These are phyloP conservation scores for Taphrina communis DNA, from an alignment of 1,139 yeast species.

Conservation along the genomic window DNA sequence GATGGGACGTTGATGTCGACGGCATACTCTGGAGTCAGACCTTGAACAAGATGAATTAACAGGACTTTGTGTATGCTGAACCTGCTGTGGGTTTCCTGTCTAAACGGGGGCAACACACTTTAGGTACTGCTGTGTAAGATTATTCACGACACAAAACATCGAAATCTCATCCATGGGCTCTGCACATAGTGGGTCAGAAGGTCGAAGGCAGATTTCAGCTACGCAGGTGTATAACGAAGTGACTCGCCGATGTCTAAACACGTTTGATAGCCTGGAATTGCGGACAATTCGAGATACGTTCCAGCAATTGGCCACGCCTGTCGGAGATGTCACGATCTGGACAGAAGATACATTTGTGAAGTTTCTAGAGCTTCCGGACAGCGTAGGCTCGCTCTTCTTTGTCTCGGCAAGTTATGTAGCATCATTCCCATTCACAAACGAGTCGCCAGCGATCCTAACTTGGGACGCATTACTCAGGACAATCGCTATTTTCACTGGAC, in stretches of 20 bases:
- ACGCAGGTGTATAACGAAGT: not conserved
- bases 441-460: slow-evolving; percentile 12
- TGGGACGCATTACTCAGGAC: slow-evolving; percentile 10
- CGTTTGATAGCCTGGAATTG: slow-evolving; percentile 9
- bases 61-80: too few relatives aligned
- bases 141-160: too few relatives aligned
- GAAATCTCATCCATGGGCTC: not conserved
- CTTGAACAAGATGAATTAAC: too few relatives aligned
- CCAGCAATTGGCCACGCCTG: slow-evolving; percentile 23
- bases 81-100: too few relatives aligned
- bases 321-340: slow-evolving; percentile 11
- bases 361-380: slow-evolving; percentile 30
- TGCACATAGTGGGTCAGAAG: not conserved
- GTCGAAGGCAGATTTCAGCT: not conserved
- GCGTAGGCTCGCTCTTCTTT: slow-evolving; percentile 16
- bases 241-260: slow-evolving; percentile 1
- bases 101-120: too few relatives aligned
- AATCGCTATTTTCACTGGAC: slow-evolving; percentile 8
- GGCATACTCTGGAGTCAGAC: too few relatives aligned
- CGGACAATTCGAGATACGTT: slow-evolving; percentile 5
- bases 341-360: slow-evolving; percentile 29
- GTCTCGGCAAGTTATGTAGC: slow-evolving; percentile 29
- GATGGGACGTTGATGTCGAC: too few relatives aligned
- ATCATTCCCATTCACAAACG: slow-evolving; percentile 18
- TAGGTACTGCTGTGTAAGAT: too few relatives aligned